Conservation (phyloP, 495 filamentous ascomycete species). For the Clavariopsis aquatica region DNA sequence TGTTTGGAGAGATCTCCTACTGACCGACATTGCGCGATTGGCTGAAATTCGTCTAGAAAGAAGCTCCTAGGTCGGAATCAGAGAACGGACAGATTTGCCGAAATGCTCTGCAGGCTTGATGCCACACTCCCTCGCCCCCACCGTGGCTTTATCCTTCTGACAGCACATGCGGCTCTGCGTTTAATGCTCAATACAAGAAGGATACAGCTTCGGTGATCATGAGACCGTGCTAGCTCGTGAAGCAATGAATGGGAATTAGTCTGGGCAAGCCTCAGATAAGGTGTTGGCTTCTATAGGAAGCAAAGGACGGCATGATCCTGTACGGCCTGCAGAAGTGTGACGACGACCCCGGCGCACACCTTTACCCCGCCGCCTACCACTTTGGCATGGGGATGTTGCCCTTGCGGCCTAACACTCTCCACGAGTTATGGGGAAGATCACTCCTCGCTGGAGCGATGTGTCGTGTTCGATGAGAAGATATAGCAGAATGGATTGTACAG, state of each 20-base stretch:
- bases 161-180: slow-evolving; percentile 31
- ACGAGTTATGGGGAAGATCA: not conserved
- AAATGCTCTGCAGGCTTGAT: not conserved
- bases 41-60: not conserved
- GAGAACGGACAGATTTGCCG: not conserved
- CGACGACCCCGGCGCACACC: slow-evolving; percentile 14
- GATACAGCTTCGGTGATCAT: slow-evolving; percentile 19
- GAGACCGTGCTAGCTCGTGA: slow-evolving; percentile 27
- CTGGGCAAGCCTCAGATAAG: slow-evolving; percentile 36
- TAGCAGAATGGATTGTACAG: not conserved
- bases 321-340: slow-evolving; percentile 17
- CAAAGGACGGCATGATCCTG: slow-evolving; percentile 23
- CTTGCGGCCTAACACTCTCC: not conserved
- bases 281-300: slow-evolving; percentile 9
- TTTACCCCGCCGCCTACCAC: slow-evolving; percentile 22
- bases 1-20: not conserved
- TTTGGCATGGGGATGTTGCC: slow-evolving; percentile 5
- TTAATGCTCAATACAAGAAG: not conserved
- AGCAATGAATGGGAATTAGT: slow-evolving; percentile 5
- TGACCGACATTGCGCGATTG: slow-evolving; percentile 21
- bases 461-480: not conserved
- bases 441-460: not conserved
- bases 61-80: not conserved
- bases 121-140: slow-evolving; percentile 5
- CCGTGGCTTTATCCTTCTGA: slow-evolving; percentile 16